Evolutionary conservation across 2,329 filamentous ascomycete species (phyloP), one percentile per base, ranked within the genome.

Genomic region (Exophiala aquamarina): DNA sequence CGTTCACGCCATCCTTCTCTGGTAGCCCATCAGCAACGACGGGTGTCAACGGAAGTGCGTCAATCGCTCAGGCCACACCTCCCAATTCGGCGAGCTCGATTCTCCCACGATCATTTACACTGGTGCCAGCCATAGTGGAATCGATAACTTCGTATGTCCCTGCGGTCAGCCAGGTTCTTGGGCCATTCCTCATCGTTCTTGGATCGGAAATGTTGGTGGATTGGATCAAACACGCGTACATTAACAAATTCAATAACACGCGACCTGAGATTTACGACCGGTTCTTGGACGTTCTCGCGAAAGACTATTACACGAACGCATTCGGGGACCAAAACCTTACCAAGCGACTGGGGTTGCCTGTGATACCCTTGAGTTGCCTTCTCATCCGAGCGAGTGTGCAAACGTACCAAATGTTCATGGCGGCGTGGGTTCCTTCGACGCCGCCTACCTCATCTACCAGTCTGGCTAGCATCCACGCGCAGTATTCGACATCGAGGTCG

Each of bases 181-280:
- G 89, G 0, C 94, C 93, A 0, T 98, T 98, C 59, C 71, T 98
- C 10, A 83, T 98, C 6, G 94, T 98, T 0, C 80, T 98, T 5
- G 92, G 91, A 1, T 95, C 90, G 54, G 93, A 98, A 70, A 96
- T 96, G 84, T 72, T 95, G 7, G 93, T 98, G 2, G 93, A 98
- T 68, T 91, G 88, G 81, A 81, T 96, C 66, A 98, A 98, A 67
- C 94, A 98, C 64, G 89, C 89, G 17, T 98, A 97, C 65, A 94
- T 98, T 65, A 91, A 85, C 64, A 98, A 98, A 65, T 98, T 98
- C 73, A 98, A 98, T 75, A 95, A 95, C 60, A 90, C 91, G 58
- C 92, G 93, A 55, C 93, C 93, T 3, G 82, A 80, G 5, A 87
- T 98, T 46, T 98, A 98, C 66, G 81, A 83, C 42, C 83, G 90